A percentile compares a stretch with the other conserved stretches of the same genome.
phyloP scores from a whole-genome alignment of 495 filamentous ascomycete genomes.

The Pyrenopolyporus hunteri region DNA sequence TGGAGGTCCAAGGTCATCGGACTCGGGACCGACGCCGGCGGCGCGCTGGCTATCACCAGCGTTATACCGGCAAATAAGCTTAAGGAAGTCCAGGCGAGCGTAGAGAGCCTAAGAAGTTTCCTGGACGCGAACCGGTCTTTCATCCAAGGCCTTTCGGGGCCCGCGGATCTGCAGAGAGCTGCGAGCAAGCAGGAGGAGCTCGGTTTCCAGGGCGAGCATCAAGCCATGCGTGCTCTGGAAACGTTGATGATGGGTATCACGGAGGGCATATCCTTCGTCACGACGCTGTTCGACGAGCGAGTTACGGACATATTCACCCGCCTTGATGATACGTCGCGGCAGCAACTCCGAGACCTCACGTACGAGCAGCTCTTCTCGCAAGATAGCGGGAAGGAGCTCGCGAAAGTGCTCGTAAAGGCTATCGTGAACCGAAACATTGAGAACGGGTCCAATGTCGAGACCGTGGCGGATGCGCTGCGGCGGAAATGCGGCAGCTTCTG shows the following conservation, averaged over 20 bases:
- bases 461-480: slow-evolving; percentile 88
- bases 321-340: slow-evolving; percentile 69
- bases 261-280: slow-evolving; percentile 93
- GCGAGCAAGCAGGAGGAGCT: slow-evolving; percentile 85
- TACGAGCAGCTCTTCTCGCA: slow-evolving; percentile 87
- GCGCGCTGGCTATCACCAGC: slow-evolving; percentile 65
- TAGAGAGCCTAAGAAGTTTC: slow-evolving; percentile 79
- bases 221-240: slow-evolving; percentile 84
- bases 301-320: slow-evolving; percentile 86
- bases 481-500: slow-evolving; percentile 95
- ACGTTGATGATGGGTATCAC: slow-evolving; percentile 83
- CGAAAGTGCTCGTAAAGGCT: slow-evolving; percentile 93
- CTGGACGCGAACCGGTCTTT: slow-evolving; percentile 82
- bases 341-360: slow-evolving; percentile 74
- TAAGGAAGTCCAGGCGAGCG: slow-evolving; percentile 74
- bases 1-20: slow-evolving; percentile 72
- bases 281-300: slow-evolving; percentile 90
- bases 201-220: slow-evolving; percentile 88
- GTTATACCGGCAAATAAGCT: slow-evolving; percentile 70
- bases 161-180: slow-evolving; percentile 73
- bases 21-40: slow-evolving; percentile 50
- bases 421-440: slow-evolving; percentile 98
- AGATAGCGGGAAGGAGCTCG: slow-evolving; percentile 80
- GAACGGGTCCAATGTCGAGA: slow-evolving; percentile 94
- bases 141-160: slow-evolving; percentile 89